These are phyloP conservation scores for Camelina laxa DNA, from an alignment of 345 rosid genomes.

Conservation along the genomic window DNA sequence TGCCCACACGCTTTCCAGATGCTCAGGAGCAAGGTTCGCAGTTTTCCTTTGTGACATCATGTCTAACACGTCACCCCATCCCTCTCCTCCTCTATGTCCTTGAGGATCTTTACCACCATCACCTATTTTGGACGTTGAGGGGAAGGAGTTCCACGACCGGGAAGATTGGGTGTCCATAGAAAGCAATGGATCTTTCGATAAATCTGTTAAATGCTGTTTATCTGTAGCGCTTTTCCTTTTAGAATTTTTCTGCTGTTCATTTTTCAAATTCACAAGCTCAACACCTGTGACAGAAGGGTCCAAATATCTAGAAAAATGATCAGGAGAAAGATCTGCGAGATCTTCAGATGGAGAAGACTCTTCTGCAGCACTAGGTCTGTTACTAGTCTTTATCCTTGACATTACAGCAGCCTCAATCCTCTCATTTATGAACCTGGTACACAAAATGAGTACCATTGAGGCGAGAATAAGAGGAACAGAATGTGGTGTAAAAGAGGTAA, in stretches of 20 bases:
- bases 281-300: conserved; percentile 93
- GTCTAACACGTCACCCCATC: conserved; percentile 87
- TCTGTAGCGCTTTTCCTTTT: conserved; percentile 47
- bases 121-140: conserved; percentile 54
- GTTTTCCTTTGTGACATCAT: conserved; percentile 81
- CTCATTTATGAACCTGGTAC: conserved; percentile 86
- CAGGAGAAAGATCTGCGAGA: conserved; percentile 61
- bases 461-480: conserved; percentile 28
- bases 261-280: conserved; percentile 87
- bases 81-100: conserved; percentile 59
- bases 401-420: conserved; percentile 79
- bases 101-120: conserved; percentile 50
- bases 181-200: conserved; percentile 92
- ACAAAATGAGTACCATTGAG: conserved; percentile 29
- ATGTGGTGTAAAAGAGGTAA: conserved; percentile 22
- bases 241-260: conserved; percentile 47
- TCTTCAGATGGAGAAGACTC: conserved; percentile 66
- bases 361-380: conserved; percentile 50
- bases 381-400: conserved; percentile 61
- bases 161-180: conserved; percentile 76
- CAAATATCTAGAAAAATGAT: conserved; percentile 67
- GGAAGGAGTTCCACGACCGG: conserved; percentile 73
- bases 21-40: conserved; percentile 90
- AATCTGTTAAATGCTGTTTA: conserved; percentile 47
- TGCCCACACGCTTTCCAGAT: conserved; percentile 96